Evolutionary conservation across 2,329 filamentous ascomycete genomes (phyloP), one percentile per base, ranked within the genome.

Genomic region (Pyricularia sp.): DNA sequence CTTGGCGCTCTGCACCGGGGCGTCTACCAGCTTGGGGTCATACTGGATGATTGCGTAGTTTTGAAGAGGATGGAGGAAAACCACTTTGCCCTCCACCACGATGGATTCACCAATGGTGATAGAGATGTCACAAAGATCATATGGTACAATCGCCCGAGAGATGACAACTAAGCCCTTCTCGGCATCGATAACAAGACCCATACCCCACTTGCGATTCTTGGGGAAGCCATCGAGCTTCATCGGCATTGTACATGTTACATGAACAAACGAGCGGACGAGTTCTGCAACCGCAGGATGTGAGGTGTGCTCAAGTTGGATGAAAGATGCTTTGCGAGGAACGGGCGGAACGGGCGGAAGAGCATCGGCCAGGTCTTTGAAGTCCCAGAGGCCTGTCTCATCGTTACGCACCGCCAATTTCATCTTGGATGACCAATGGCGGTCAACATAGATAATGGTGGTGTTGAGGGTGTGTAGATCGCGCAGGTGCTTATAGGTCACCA

Each of bases 211-310:
- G 66, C 93, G 87, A 73, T 95, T 93, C 78, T 95, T 92, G 6
- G 95, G 96, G 77, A 97, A 99, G n/a, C 95, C 95, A 77, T 99
- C 95, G 11, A 99, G 86, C 83, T 98, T 98, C 71, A 99, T 83
- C 0, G 95, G 95, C 90, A 99, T 94, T 28, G 90, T 92, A 74
- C 94, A 97, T 72, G 92, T 90, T 69, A 99, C 91, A 58, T 95
- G 91, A 30, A 99, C 94, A 77, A 99, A 98, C 76, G 94, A 97
- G 73, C 92, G 90, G 58, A 99, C 92, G 71, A 99, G 88, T 73
- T 97, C 93, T 2, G 94, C 93, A n/a, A 95, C 94, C 23, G 92
- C 92, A 28, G 93, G 90, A 76, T 97, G 91, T 70, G 91, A 91
- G 70, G 94, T 91, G 73, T 95, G 93, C 74, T 94, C 92, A 71